Evolutionary conservation across 2,329 filamentous ascomycete species (phyloP), one percentile per base, ranked within the genome.

Genomic region (Mycogone perniciosa): DNA sequence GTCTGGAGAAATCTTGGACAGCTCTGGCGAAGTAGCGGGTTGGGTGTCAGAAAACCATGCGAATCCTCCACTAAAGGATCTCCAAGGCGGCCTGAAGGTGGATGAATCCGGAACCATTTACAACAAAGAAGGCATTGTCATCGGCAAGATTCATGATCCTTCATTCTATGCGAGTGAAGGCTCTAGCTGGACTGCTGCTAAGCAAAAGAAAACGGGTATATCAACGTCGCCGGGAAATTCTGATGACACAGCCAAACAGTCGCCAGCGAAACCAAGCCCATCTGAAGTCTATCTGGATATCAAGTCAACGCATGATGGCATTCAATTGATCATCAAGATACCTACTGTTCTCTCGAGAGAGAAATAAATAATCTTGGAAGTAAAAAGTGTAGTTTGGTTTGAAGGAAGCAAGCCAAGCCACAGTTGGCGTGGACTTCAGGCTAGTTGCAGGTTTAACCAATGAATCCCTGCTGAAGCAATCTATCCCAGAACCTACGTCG

Each of bases 11-110:
- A 64, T 80, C 4, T 85, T 92, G 7, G 88, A 92, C 55, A 80
- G 84, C 53, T 87, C 92, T 55, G 88, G 88, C 29, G 86, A 92
- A 53, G 82, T 92, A 29, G 77, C 84, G 52, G 88, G 92, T 71
- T 84, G 84, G 65, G 89, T 89, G 59, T 79, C 77, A 26, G 82
- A 83, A 55, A 67, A 70, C 2, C 66, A 81, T 26, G 75, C 74
- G 11, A 72, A 73, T 40, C 44, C 79, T 5, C 74, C 77, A 57
- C 69, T 79, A 37, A 68, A 75, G 53, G 77, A 72, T 54, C 72
- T 77, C 40, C 74, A 77, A 57, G 67, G 71, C 2, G 79, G 79
- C 6, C 71, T 77, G 34, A 73, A 71, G 51, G 76, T 83, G 54
- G 82, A 82, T 64, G 71, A 71, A 27, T 71, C 77, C 54, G 80